A percentile compares a stretch with the other conserved stretches of the same genome.
These are phyloP conservation scores for Micromonas pusilla DNA, from an alignment of 139 green algal species.

Conservation along the genomic window DNA sequence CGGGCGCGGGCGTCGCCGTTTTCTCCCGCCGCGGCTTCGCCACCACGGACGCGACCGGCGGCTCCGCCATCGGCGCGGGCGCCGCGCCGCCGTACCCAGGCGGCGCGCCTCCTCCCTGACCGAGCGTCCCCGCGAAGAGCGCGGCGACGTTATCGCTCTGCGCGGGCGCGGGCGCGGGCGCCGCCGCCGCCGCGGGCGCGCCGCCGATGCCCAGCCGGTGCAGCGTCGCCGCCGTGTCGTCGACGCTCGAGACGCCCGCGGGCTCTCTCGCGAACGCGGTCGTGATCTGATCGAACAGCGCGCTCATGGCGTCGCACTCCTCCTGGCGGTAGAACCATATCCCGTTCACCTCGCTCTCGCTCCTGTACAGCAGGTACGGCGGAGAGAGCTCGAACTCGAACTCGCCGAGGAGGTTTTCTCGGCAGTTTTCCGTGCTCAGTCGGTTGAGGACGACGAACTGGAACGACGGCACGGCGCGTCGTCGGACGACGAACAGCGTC, in stretches of 20 bases:
- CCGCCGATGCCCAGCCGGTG: too few relatives aligned
- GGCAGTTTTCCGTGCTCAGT: background rate
- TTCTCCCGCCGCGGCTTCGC: too few relatives aligned
- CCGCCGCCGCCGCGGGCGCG: too few relatives aligned
- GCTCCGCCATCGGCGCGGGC: background rate
- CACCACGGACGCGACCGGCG: too few relatives aligned
- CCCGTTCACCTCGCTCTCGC: conserved; percentile 12
- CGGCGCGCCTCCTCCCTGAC: background rate
- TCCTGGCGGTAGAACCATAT: conserved; percentile 30
- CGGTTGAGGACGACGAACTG: conserved; percentile 28
- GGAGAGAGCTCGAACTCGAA: conserved; percentile 11
- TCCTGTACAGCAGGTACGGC: conserved; percentile 26
- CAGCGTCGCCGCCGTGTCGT: too few relatives aligned
- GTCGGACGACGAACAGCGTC: conserved; percentile 20
- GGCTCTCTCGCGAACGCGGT: background rate
- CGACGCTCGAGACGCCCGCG: too few relatives aligned
- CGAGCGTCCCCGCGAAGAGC: background rate
- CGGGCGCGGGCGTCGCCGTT: too few relatives aligned
- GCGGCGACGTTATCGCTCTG: background rate
- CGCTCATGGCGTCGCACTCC: conserved; percentile 1
- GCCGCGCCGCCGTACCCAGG: too few relatives aligned
- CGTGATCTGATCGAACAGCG: background rate
- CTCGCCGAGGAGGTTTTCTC: conserved; percentile 8
- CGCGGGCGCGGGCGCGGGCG: too few relatives aligned
- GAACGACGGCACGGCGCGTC: background rate